Percentiles rank a stretch among this genome's conserved stretches.
phyloP scores from a whole-genome alignment of 192 early-diverging fungal genomes.

The Mortierella claussenii region DNA sequence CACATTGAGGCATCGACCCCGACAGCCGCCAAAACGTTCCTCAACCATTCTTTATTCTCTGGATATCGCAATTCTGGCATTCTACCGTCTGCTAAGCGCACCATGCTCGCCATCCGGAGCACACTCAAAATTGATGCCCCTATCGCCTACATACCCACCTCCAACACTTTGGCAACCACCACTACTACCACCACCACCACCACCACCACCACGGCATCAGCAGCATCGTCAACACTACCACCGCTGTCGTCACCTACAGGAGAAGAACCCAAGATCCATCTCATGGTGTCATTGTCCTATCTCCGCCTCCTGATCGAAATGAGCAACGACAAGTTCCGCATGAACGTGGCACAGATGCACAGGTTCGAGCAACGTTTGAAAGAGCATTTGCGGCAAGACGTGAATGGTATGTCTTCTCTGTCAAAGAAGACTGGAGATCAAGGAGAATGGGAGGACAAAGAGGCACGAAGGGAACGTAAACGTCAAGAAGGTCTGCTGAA shows the following conservation, averaged over 20 bases:
- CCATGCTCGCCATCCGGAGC: constrained; percentile 64
- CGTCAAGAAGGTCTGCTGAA: constrained; percentile 52
- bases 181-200: not conserved
- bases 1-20: constrained; percentile 63
- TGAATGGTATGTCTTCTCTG: not conserved
- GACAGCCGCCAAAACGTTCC: constrained; percentile 58
- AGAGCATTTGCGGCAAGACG: constrained; percentile 28
- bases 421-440: constrained; percentile 28
- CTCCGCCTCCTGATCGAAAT: constrained; percentile 52
- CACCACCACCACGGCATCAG: not conserved
- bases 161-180: not conserved
- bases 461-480: constrained; percentile 56
- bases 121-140: constrained; percentile 64
- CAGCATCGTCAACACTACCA: not conserved
- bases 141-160: constrained; percentile 57
- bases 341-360: constrained; percentile 38
- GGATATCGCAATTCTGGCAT: constrained; percentile 67
- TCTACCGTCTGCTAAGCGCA: constrained; percentile 57
- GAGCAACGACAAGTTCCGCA: constrained; percentile 59
- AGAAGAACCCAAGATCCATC: constrained; percentile 33
- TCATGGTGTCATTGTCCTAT: constrained; percentile 56
- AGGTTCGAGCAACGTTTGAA: constrained; percentile 26
- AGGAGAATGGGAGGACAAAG: constrained; percentile 56
- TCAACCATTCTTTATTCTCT: constrained; percentile 54
- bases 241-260: not conserved